A percentile compares a stretch with the other conserved stretches of the same genome.
Evolutionary conservation across 805 yeast genomes (phyloP).

Genomic region (Cyberlindnera sargentensis): DNA sequence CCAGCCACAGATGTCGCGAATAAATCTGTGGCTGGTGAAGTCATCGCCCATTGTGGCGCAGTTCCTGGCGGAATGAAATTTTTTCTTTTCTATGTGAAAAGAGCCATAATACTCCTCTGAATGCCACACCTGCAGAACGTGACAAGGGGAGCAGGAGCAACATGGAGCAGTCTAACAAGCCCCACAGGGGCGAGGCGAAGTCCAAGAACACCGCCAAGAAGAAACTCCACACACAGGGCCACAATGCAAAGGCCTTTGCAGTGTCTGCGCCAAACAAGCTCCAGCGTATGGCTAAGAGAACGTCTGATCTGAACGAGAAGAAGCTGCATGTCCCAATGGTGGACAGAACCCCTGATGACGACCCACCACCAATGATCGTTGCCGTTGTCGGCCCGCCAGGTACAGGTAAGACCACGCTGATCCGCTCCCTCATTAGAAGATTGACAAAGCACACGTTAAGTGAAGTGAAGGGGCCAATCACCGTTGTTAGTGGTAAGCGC

Average conservation of each 20-base stretch:
- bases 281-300: slow-evolving; percentile 74
- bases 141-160: not conserved
- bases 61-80: too few species aligned
- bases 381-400: slow-evolving; percentile 99
- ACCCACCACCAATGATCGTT: slow-evolving; percentile 93
- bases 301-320: slow-evolving; percentile 75
- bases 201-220: slow-evolving; percentile 61
- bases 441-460: slow-evolving; percentile 78
- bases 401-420: slow-evolving; percentile 92
- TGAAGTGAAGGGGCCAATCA: slow-evolving; percentile 92
- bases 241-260: slow-evolving; percentile 77
- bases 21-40: not conserved
- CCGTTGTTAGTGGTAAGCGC: slow-evolving; percentile 92
- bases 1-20: not conserved
- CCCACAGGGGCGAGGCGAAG: slow-evolving; percentile 62
- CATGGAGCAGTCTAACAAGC: slow-evolving; percentile 62
- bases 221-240: slow-evolving; percentile 83
- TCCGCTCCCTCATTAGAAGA: slow-evolving; percentile 81
- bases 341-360: slow-evolving; percentile 94
- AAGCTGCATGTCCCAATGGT: slow-evolving; percentile 96
- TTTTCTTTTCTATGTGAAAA: too few species aligned
- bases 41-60: not conserved
- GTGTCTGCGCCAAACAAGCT: slow-evolving; percentile 81
- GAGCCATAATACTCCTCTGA: too few species aligned
- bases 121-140: not conserved